Percentiles rank a stretch among this genome's conserved stretches.
phyloP scores from a whole-genome alignment of 2,329 filamentous ascomycete species.

The Penicillium sp. region DNA sequence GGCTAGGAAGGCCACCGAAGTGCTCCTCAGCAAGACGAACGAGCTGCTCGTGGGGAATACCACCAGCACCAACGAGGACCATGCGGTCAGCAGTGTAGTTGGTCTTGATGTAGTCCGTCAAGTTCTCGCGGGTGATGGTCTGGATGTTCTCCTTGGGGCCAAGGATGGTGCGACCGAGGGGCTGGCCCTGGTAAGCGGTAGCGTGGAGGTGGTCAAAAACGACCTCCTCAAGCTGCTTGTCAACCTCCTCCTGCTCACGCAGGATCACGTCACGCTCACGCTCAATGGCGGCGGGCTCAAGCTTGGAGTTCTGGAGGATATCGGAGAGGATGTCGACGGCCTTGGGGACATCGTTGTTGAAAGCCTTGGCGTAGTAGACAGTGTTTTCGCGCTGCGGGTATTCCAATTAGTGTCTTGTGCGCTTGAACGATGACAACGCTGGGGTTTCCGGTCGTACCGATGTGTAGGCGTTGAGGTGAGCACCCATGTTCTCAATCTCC shows the following conservation, averaged over 20 bases:
- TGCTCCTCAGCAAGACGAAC: conserved; percentile 96
- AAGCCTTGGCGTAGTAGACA: conserved; percentile 98
- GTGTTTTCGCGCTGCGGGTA: conserved; percentile 85
- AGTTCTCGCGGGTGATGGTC: conserved; percentile 85
- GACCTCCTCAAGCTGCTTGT: conserved; percentile 99
- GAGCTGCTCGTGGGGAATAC: conserved; percentile 86
- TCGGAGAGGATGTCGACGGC: conserved; percentile 98
- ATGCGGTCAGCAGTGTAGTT: conserved; percentile 99
- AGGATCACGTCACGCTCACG: conserved; percentile 98
- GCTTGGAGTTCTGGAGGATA: conserved; percentile 98
- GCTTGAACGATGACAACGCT: conserved; percentile 4
- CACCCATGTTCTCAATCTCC: conserved; percentile 99
- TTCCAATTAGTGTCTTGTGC: conserved; percentile 21
- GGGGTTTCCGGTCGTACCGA: conserved; percentile 60
- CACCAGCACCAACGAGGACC: conserved; percentile 94
- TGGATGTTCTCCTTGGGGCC: conserved; percentile 98
- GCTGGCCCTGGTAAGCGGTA: conserved; percentile 94
- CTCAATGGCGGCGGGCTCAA: conserved; percentile 87
- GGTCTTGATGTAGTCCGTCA: conserved; percentile 95
- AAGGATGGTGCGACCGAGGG: conserved; percentile 93
- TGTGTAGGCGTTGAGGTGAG: conserved; percentile 98
- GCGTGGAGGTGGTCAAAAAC: conserved; percentile 99
- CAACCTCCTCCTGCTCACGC: conserved; percentile 97
- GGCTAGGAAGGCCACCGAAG: conserved; percentile 73
- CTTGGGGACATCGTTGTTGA: conserved; percentile 95